A percentile compares a stretch with the other conserved stretches of the same genome.
Conservation (phyloP, 441 rosid genomes). For the Aquilaria agallochum region DNA sequence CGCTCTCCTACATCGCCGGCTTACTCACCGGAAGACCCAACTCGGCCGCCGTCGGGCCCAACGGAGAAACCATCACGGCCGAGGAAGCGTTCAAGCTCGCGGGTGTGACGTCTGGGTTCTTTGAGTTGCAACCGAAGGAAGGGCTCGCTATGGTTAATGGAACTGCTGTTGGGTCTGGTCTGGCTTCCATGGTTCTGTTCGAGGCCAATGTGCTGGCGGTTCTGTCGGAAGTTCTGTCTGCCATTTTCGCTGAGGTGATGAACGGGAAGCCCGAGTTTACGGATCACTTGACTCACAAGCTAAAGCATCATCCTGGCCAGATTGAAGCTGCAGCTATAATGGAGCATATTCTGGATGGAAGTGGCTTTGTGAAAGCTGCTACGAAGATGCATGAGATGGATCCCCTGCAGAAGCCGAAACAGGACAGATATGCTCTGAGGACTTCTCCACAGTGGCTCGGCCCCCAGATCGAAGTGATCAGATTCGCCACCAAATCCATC, state of each 20-base stretch:
- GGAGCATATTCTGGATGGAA: conserved; percentile 41
- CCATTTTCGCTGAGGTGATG: conserved; percentile 38
- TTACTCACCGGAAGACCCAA: conserved; percentile 52
- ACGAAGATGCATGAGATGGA: conserved; percentile 54
- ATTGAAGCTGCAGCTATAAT: conserved; percentile 19
- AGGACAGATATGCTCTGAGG: conserved; percentile 66
- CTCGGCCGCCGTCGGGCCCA: conserved; percentile 51
- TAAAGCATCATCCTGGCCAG: conserved; percentile 20
- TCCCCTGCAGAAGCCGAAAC: conserved; percentile 70
- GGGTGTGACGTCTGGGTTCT: conserved; percentile 36
- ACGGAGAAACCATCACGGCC: conserved; percentile 34
- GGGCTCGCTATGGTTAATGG: conserved; percentile 18
- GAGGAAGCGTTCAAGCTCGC: conserved; percentile 34
- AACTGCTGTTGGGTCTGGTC: conserved; percentile 17
- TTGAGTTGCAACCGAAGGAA: conserved; percentile 33
- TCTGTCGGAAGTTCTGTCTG: conserved; percentile 12
- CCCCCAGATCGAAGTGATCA: conserved; percentile 62
- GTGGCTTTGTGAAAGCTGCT: conserved; percentile 51
- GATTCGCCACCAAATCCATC: conserved; percentile 58
- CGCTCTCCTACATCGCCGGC: conserved; percentile 59
- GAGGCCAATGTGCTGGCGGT: conserved; percentile 15
- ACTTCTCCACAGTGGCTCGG: conserved; percentile 79
- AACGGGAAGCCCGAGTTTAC: conserved; percentile 18
- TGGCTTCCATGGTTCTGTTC: conserved; percentile 17
- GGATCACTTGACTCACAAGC: conserved; percentile 16